These are phyloP conservation scores for Petasospora rhodanensis DNA, from an alignment of 1,139 yeast genomes.

Conservation along the genomic window DNA sequence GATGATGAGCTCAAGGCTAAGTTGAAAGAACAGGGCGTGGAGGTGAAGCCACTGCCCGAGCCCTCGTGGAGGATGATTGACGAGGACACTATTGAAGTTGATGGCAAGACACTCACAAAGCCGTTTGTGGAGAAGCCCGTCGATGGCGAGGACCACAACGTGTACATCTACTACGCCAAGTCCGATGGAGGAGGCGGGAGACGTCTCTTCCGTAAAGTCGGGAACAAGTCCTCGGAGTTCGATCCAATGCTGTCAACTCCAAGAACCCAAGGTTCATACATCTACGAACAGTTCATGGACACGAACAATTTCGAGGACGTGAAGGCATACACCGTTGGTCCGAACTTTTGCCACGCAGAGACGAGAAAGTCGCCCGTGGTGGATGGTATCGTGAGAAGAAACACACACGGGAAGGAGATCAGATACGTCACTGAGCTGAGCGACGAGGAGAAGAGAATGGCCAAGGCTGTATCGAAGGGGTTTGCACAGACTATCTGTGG, in stretches of 20 bases:
- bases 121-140: slow-evolving; percentile 99
- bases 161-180: slow-evolving; percentile 84
- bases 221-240: slow-evolving; percentile 94
- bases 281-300: slow-evolving; percentile 94
- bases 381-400: slow-evolving; percentile 95
- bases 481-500: slow-evolving; percentile 98
- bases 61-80: slow-evolving; percentile 87
- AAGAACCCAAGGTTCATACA: slow-evolving; percentile 85
- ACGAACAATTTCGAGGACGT: slow-evolving; percentile 98
- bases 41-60: slow-evolving; percentile 50
- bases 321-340: slow-evolving; percentile 96
- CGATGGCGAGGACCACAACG: slow-evolving; percentile 98
- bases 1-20: slow-evolving; percentile 58
- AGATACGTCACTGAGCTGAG: slow-evolving; percentile 81
- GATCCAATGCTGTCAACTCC: slow-evolving; percentile 76
- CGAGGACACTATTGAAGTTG: slow-evolving; percentile 75
- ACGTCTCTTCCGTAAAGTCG: slow-evolving; percentile 87
- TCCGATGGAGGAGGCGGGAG: slow-evolving; percentile 98
- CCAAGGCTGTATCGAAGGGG: slow-evolving; percentile 63
- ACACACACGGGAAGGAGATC: slow-evolving; percentile 96
- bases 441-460: slow-evolving; percentile 74
- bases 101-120: slow-evolving; percentile 67
- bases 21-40: slow-evolving; percentile 57
- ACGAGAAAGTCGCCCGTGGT: slow-evolving; percentile 98
- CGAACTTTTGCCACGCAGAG: slow-evolving; percentile 90